phyloP scores from a whole-genome alignment of 257 asterid genomes.

The Ilex asprella region DNA sequence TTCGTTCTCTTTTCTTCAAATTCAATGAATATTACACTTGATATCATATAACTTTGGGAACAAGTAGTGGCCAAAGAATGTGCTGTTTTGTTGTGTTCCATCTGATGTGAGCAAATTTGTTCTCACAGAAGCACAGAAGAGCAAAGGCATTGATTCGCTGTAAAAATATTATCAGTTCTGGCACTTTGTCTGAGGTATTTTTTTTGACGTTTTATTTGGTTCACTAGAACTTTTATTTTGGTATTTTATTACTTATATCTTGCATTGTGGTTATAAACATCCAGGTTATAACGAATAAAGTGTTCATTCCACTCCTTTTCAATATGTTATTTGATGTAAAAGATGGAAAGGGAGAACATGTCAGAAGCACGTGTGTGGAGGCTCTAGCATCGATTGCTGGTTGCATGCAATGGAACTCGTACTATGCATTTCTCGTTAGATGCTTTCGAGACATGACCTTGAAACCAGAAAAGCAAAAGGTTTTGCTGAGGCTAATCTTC shows the following conservation, averaged over 20 bases:
- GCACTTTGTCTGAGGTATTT: slow-evolving; percentile 59
- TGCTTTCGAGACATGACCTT: slow-evolving; percentile 70
- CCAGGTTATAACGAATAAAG: slow-evolving; percentile 65
- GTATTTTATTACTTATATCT: slow-evolving; percentile 15
- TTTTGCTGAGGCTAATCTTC: slow-evolving; percentile 58
- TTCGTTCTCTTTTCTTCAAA: neutral
- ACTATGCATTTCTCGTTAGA: slow-evolving; percentile 48
- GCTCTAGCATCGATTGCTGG: slow-evolving; percentile 75
- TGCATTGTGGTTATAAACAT: slow-evolving; percentile 8
- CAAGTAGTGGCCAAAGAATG: too few species aligned
- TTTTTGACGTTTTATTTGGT: slow-evolving; percentile 3
- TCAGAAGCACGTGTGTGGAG: slow-evolving; percentile 69
- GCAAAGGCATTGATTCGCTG: slow-evolving; percentile 84
- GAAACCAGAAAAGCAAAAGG: slow-evolving; percentile 70
- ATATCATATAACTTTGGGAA: neutral
- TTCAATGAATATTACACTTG: neutral
- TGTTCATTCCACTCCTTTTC: slow-evolving; percentile 72
- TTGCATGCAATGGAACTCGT: slow-evolving; percentile 70
- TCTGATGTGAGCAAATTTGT: slow-evolving; percentile 15
- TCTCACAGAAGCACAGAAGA: slow-evolving; percentile 77
- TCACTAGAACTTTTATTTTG: neutral
- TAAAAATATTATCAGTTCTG: slow-evolving; percentile 38
- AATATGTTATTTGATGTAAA: slow-evolving; percentile 62
- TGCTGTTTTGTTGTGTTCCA: slow-evolving; percentile 1
- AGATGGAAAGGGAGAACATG: slow-evolving; percentile 84